Conservation (phyloP, 345 rosid genomes). For the Ceriops decandra region DNA sequence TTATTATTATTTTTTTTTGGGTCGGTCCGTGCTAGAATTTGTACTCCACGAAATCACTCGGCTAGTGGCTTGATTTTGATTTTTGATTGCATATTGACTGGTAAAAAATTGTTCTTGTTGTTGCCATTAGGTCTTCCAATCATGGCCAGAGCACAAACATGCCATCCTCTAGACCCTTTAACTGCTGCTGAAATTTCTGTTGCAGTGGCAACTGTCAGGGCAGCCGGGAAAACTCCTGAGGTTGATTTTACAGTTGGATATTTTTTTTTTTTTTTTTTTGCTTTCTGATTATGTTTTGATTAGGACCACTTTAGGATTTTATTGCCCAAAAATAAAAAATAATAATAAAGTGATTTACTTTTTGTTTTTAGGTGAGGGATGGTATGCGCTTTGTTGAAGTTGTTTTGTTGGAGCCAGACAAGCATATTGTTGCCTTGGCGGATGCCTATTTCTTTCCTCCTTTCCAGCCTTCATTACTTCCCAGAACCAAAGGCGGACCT, state of each 20-base stretch:
- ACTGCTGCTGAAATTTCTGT: slow-evolving; percentile 84
- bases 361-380: slow-evolving; percentile 73
- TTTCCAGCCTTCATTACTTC: slow-evolving; percentile 86
- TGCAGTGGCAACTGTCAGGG: slow-evolving; percentile 87
- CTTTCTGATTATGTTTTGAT: neutral
- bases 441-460: slow-evolving; percentile 97
- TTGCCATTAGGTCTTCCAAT: slow-evolving; percentile 42
- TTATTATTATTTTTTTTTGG: too few relatives aligned
- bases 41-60: too few relatives aligned
- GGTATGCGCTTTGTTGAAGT: slow-evolving; percentile 92
- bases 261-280: neutral
- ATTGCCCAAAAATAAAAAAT: neutral
- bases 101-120: neutral
- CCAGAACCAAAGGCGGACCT: slow-evolving; percentile 83
- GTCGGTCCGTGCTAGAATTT: too few relatives aligned
- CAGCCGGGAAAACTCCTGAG: slow-evolving; percentile 94
- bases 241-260: slow-evolving; percentile 24
- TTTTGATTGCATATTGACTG: neutral
- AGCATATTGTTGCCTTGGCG: slow-evolving; percentile 77
- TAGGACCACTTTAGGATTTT: neutral
- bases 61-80: neutral
- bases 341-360: slow-evolving; percentile 1
- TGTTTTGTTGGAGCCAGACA: slow-evolving; percentile 70
- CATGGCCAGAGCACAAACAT: slow-evolving; percentile 66
- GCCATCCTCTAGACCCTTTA: slow-evolving; percentile 86